Base-by-base conservation (phyloP, 2,329 filamentous ascomycete genomes). In the Fusarium nanum region DNA sequence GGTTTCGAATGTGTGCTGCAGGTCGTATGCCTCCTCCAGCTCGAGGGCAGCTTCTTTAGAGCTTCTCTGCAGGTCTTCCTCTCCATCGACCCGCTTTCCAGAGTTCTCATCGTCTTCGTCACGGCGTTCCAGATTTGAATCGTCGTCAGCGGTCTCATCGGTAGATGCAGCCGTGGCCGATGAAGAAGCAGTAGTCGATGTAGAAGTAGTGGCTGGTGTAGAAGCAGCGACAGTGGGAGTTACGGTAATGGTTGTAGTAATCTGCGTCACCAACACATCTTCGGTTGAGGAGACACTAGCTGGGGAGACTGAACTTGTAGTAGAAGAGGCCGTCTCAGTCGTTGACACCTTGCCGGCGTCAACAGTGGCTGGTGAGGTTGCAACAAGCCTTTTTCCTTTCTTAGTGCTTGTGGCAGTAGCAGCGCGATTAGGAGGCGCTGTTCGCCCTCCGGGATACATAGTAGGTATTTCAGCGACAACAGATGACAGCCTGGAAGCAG, bases 191-290 rank as follows among this genome's bases (percentile, higher is more conserved):
- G 18, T 20, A 30, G 28, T 37, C 16, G 46, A 28, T 20, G 32
- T 25, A 23, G 45, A 28, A 45, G 23, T 7, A 7, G 23, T 20
- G 25, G 57, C 6, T 5, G 42, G 30, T 18, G 50, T 23, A 25
- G 30, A 20, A 12, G 18, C 34, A 27, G 34, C 30, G 12, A 16
- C 37, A 13, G 48, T 46, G 14, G 58, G 42, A 11, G 64, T 44
- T 14, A 42, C 45, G 7, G 64, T 68, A 13, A 54, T 34, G 3
- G 65, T 68, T 22, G 53, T 64, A 7, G 59, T 65, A 47, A 49
- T 60, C n/a, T n/a, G 37, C 9, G 49, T 53, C 32, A 53, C 34
- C 22, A n/a, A 18, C 11, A 28, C 23, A 10, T 25, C 22, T n/a
- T 42, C 23, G n/a, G 49, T 53, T 20, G 14, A 53, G 2, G 49